Evolutionary conservation across 768 basidiomycete species (phyloP).

Genomic region (Tylopilus sp.): DNA sequence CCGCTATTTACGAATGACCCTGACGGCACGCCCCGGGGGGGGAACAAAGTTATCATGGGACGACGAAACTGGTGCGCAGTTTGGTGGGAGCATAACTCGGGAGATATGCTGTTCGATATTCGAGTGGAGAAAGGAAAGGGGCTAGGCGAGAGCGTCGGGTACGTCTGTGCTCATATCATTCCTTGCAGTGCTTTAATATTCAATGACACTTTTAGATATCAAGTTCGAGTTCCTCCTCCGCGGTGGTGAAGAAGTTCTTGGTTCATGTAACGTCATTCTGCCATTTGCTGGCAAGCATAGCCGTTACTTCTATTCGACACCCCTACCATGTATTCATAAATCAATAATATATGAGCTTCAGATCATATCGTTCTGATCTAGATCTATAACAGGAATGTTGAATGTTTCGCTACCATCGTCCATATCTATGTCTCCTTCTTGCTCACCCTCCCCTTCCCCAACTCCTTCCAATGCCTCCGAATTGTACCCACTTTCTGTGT

Average conservation of each 20-base stretch:
- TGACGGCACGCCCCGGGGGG: constrained; percentile 62
- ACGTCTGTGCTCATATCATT: constrained; percentile 21
- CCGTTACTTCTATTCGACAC: not conserved
- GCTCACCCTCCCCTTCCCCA: constrained; percentile 26
- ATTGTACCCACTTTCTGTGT: constrained; percentile 54
- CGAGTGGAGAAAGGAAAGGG: constrained; percentile 86
- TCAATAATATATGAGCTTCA: constrained; percentile 9
- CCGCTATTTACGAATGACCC: constrained; percentile 77
- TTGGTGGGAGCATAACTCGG: constrained; percentile 51
- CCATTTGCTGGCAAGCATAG: not conserved
- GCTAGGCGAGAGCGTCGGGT: constrained; percentile 77
- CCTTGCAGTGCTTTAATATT: not conserved
- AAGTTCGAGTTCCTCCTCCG: constrained; percentile 42
- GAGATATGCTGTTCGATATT: constrained; percentile 77
- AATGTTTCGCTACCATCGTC: constrained; percentile 20
- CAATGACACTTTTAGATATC: constrained; percentile 37
- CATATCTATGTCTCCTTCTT: constrained; percentile 23
- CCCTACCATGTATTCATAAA: not conserved
- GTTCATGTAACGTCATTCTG: not conserved
- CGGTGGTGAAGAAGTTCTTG: constrained; percentile 25
- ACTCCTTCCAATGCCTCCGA: constrained; percentile 41
- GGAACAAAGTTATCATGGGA: constrained; percentile 83
- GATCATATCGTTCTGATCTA: constrained; percentile 24
- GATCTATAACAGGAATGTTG: constrained; percentile 27
- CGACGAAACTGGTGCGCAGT: constrained; percentile 85